Conservation (phyloP, 106 monocot species). For the Allium fistulosum region DNA sequence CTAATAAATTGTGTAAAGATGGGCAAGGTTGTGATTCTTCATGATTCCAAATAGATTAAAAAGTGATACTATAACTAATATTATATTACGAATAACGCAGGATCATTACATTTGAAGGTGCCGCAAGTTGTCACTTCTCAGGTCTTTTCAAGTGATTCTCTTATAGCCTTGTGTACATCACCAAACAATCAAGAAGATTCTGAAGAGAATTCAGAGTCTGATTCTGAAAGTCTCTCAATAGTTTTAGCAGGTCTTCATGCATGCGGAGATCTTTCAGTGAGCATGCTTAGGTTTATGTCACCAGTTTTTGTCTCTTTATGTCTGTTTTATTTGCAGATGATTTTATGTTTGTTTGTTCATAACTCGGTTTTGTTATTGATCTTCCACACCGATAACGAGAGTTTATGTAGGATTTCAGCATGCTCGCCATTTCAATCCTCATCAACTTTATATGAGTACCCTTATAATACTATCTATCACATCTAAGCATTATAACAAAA, state of each 20-base stretch:
- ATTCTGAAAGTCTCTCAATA: conserved; percentile 14
- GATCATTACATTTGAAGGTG: conserved; percentile 31
- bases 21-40: conserved; percentile 18
- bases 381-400: too few species aligned
- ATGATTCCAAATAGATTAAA: not conserved
- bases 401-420: too few species aligned
- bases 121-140: conserved; percentile 70
- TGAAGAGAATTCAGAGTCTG: conserved; percentile 1
- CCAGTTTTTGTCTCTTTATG: not conserved
- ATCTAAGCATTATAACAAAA: too few species aligned
- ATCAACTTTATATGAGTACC: too few species aligned
- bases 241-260: conserved; percentile 97
- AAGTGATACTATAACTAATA: too few species aligned
- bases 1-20: conserved; percentile 51
- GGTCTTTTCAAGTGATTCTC: conserved; percentile 67
- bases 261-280: conserved; percentile 95
- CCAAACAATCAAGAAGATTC: conserved; percentile 9
- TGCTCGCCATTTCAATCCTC: too few species aligned
- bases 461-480: too few species aligned
- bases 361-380: too few species aligned
- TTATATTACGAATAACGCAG: conserved; percentile 9
- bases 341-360: not conserved
- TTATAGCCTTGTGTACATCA: conserved; percentile 39
- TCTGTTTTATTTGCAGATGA: not conserved
- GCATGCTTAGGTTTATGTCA: conserved; percentile 77